These are phyloP conservation scores for Diplocarpon mali DNA, from an alignment of 2,329 filamentous ascomycete species.

Conservation along the genomic window DNA sequence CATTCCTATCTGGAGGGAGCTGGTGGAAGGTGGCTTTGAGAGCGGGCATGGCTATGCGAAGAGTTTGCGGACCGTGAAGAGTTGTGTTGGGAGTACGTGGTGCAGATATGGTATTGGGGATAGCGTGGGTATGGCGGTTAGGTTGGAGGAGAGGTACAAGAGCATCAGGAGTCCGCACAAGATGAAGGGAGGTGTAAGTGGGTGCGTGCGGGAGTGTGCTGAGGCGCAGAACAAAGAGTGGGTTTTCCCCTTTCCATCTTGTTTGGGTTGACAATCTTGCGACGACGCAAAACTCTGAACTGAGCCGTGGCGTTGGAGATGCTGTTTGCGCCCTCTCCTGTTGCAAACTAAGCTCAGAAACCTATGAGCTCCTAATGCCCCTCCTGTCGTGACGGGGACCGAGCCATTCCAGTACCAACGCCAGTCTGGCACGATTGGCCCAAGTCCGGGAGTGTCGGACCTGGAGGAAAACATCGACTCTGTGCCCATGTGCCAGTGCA, in stretches of 20 bases:
- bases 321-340: too few species aligned
- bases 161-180: conserved; percentile 83
- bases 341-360: too few species aligned
- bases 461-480: too few species aligned
- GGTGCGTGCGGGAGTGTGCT: conserved; percentile 85
- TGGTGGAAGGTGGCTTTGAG: conserved; percentile 80
- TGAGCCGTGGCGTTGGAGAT: too few species aligned
- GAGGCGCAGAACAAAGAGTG: conserved; percentile 89
- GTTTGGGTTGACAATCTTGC: background rate
- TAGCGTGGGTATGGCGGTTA: conserved; percentile 81
- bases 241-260: conserved; percentile 22
- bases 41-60: conserved; percentile 88
- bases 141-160: conserved; percentile 85
- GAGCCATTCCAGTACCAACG: background rate
- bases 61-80: conserved; percentile 79
- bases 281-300: background rate
- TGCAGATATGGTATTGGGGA: conserved; percentile 83
- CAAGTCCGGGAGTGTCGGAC: too few species aligned
- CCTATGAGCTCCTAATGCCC: too few species aligned
- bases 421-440: too few species aligned
- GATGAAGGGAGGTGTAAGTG: conserved; percentile 81
- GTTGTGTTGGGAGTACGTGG: conserved; percentile 85
- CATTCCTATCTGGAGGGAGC: conserved; percentile 66
- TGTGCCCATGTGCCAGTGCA: too few species aligned
- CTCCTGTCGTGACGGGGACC: background rate